Evolutionary conservation across 148 eudicot species (phyloP), one percentile per base, ranked within the genome.

Genomic region (Pouteria glomerata): DNA sequence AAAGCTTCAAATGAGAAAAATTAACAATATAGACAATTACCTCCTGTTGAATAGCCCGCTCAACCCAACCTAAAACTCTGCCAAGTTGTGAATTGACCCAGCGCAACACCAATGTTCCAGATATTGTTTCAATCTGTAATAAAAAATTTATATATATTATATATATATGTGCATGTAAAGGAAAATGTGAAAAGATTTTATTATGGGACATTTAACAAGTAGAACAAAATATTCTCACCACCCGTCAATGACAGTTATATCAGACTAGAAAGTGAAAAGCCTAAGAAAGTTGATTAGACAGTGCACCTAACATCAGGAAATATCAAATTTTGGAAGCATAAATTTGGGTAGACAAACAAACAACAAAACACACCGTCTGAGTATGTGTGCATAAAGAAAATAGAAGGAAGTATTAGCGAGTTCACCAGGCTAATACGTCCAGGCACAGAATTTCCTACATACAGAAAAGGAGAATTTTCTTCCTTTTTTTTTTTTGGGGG

Each of bases 11-110:
- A n/a, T n/a, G n/a, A n/a, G n/a, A 15, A 41, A 70, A 47, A 66
- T 59, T 5, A 52, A 67, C 39, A 37, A 50, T 42, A 41, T 6
- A 72, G 73, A 66, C 13, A 67, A 51, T 70, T 86, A 96, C 99
- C 99, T 96, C 99, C 78, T 96, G 99, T 64, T 90, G 96, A 75
- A 96, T 82, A 76, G 93, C 97, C 47, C 99, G 87, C 79, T 90
- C 92, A 73, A 96, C 94, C 99, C 99, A 96, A 66, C 81, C 80
- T 65, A 82, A 66, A 70, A 96, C 77, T 79, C 99, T 86, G 69
- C 84, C 88, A 73, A 96, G 94, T 79, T 96, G 99, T 71, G 94
- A 81, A 83, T 96, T 92, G 77, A 92, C 86, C 99, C 99, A 96
- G 59, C 99, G 90, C 87, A 96, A 79, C 71, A 96, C 99, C 83